Percentiles rank a stretch among this genome's conserved stretches.
These are phyloP conservation scores for Neurospora sp. DNA, from an alignment of 495 filamentous ascomycete species.

Conservation along the genomic window DNA sequence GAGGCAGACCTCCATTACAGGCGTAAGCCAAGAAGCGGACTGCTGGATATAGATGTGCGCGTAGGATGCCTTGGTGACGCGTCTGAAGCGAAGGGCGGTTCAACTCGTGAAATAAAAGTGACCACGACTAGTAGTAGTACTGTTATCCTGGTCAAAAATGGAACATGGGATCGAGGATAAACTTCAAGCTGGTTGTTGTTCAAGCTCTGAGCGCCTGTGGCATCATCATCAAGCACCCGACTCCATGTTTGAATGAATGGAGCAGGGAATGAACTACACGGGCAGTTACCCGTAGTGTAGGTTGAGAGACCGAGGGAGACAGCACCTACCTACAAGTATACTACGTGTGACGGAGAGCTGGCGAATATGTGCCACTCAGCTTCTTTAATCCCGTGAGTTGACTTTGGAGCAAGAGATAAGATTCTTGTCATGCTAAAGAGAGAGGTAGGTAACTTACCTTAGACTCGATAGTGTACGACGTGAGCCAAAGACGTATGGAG, in stretches of 20 bases:
- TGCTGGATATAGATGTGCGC: background rate
- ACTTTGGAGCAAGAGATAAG: background rate
- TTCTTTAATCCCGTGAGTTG: background rate
- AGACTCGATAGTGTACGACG: background rate
- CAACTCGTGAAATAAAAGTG: background rate
- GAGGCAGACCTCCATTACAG: background rate
- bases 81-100: background rate
- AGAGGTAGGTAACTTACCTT: background rate
- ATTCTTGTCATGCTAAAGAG: background rate
- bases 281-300: background rate
- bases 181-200: background rate
- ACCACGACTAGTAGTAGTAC: background rate
- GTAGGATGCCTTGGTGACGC: background rate
- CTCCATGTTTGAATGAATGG: background rate
- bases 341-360: background rate
- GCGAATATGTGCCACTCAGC: background rate
- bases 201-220: background rate
- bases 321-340: background rate
- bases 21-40: background rate
- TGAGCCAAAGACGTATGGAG: background rate
- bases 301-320: background rate
- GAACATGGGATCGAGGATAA: background rate
- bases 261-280: background rate
- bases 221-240: background rate
- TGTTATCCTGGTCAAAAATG: background rate